A percentile compares a stretch with the other conserved stretches of the same genome.
Conservation (phyloP, 192 early-diverging fungal species). For the Coemansia sp. region DNA sequence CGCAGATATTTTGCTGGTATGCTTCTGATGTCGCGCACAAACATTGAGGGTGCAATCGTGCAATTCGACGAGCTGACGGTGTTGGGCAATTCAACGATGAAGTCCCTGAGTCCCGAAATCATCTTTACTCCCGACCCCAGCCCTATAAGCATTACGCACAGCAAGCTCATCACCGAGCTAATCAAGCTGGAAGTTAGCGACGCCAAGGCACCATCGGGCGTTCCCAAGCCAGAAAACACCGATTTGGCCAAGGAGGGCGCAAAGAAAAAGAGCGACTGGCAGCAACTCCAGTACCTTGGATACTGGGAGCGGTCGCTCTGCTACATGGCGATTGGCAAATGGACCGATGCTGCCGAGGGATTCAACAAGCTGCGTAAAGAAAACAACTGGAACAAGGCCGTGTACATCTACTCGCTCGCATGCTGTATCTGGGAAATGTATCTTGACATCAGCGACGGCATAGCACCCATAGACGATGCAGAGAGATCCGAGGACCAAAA, state of each 20-base stretch:
- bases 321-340: constrained; percentile 60
- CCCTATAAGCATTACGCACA: too few species aligned
- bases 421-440: constrained; percentile 58
- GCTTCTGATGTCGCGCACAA: constrained; percentile 55
- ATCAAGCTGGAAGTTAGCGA: constrained; percentile 37
- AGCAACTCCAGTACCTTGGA: constrained; percentile 74
- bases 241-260: not conserved
- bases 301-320: constrained; percentile 77
- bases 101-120: too few species aligned
- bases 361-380: constrained; percentile 67
- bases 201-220: too few species aligned
- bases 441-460: constrained; percentile 7
- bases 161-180: constrained; percentile 15
- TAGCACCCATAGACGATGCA: constrained; percentile 1
- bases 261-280: constrained; percentile 52
- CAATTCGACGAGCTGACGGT: constrained; percentile 50
- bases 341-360: constrained; percentile 56
- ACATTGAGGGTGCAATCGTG: constrained; percentile 57
- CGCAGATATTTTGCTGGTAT: constrained; percentile 71
- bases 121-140: too few species aligned
- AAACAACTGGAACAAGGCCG: constrained; percentile 81
- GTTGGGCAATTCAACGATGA: constrained; percentile 8
- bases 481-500: constrained; percentile 15
- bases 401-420: constrained; percentile 72
- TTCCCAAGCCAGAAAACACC: too few species aligned